Base-by-base conservation (phyloP, 2,329 filamentous ascomycete species). In the Waltergamsia citrina region DNA sequence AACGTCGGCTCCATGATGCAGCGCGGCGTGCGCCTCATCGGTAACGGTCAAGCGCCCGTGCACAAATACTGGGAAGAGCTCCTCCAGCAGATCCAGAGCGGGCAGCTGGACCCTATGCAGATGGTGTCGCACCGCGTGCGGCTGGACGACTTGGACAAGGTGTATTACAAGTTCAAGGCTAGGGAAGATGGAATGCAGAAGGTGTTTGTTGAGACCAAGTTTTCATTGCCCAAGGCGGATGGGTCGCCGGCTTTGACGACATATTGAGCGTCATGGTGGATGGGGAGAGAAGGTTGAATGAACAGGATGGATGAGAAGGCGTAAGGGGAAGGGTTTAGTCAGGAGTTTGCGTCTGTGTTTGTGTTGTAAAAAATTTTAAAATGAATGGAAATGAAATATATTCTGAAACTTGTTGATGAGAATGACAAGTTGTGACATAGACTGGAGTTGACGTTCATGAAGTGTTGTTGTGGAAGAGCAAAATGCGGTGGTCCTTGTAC, bases 1-100 rank as follows among this genome's bases (percentile, higher is more conserved):
- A 85, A 85, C 57, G 78, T 90, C 44, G 85, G 86, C 8, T 78
- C 83, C 0, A 52, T 93, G 11, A 93, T 93, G 85, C 77, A 93
- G 59, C 78, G 83, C 21, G 85, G 85, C n/a, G 76, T 93, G 44
- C 78, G 83, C 2, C 70, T 94, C 29, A 87, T 77, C 28, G 74
- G 74, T 14, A 76, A 76, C 45, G 73, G 73, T 2, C 74, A 78
- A 45, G 72, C 72, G 0, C 85, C 85, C 0, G 84, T 93, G 0
- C 84, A 90, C 47, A 74, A 79, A 48, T 92, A 93, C 61, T 93
- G 85, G 86, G 67, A 85, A 17, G 71, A 83, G 4, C 64, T 93
- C n/a, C 65, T 92, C 29, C 60, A 71, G 40, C 61, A 64, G 56
- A 81, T 93, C 40, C 69, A 78, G 46, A 66, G 65, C 16, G 76